phyloP scores from a whole-genome alignment of 1,284 basidiomycete genomes.

The Takashimella tepidaria region DNA sequence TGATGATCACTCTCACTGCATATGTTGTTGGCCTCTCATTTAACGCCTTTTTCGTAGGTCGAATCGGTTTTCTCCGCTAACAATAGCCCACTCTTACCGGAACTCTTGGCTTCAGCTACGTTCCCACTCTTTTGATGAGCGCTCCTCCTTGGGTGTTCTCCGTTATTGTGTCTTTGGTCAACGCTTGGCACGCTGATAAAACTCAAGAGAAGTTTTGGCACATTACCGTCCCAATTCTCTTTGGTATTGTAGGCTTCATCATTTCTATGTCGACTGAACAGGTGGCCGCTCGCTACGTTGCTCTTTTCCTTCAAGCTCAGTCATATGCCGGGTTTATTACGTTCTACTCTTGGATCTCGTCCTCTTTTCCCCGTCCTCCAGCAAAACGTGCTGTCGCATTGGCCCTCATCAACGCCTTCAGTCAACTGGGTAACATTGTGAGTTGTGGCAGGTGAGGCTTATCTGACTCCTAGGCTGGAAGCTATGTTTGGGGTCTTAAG shows the following conservation, averaged over 20 bases:
- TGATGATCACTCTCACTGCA: conserved; percentile 56
- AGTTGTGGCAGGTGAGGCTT: too few species aligned
- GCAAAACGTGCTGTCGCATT: conserved; percentile 40
- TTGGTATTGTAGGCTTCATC: conserved; percentile 39
- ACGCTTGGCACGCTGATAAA: conserved; percentile 65
- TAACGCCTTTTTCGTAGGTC: conserved; percentile 59
- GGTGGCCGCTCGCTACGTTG: conserved; percentile 43
- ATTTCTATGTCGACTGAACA: conserved; percentile 38
- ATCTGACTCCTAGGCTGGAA: conserved; percentile 51
- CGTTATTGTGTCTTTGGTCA: conserved; percentile 54
- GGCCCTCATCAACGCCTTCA: conserved; percentile 46
- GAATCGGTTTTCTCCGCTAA: conserved; percentile 46
- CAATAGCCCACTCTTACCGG: conserved; percentile 59
- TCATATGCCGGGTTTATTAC: conserved; percentile 42
- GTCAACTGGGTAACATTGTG: conserved; percentile 47
- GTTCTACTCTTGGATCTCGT: conserved; percentile 39
- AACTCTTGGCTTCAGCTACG: conserved; percentile 62
- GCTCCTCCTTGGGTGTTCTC: conserved; percentile 70
- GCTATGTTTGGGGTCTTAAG: conserved; percentile 53
- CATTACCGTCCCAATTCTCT: conserved; percentile 48
- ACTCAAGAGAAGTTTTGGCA: conserved; percentile 57
- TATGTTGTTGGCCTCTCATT: conserved; percentile 59
- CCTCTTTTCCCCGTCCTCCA: conserved; percentile 43
- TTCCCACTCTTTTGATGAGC: conserved; percentile 59
- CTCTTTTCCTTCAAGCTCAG: conserved; percentile 43